These are phyloP conservation scores for Xylaria grammica DNA, from an alignment of 495 filamentous ascomycete genomes.

Conservation along the genomic window DNA sequence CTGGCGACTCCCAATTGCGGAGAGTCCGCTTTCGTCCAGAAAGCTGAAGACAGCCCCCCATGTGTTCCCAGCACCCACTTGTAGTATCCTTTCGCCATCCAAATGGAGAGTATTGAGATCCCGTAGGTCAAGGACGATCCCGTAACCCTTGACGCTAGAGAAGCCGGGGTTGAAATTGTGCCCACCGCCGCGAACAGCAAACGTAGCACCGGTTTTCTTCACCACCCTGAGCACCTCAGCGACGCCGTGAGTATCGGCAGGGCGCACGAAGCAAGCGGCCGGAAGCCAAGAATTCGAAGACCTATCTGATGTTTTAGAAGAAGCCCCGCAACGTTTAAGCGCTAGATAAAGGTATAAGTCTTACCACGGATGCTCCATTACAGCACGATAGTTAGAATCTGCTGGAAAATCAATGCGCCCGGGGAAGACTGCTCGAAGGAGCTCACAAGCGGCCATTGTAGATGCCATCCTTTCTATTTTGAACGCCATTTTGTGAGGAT, in stretches of 20 bases:
- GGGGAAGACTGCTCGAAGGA: too few relatives aligned
- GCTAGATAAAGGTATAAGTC: too few relatives aligned
- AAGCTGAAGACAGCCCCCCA: neutral
- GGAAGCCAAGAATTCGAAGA: neutral
- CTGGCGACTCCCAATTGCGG: constrained; percentile 10
- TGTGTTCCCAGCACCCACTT: neutral
- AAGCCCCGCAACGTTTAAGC: too few relatives aligned
- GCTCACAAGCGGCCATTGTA: too few relatives aligned
- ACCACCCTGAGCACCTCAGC: constrained; percentile 19
- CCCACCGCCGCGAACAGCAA: constrained; percentile 53
- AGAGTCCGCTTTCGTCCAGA: neutral
- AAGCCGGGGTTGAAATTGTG: constrained; percentile 49
- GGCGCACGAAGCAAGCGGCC: constrained; percentile 38
- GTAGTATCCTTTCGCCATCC: neutral
- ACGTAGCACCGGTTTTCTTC: constrained; percentile 22
- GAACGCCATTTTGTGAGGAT: too few relatives aligned
- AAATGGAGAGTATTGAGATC: neutral
- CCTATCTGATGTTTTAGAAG: too few relatives aligned
- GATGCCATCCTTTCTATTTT: too few relatives aligned
- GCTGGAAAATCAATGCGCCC: too few relatives aligned
- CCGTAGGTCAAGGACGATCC: constrained; percentile 47
- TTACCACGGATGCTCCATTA: too few relatives aligned
- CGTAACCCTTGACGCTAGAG: constrained; percentile 37
- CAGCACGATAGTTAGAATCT: too few relatives aligned
- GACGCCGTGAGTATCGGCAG: constrained; percentile 27